Evolutionary conservation across 345 rosid genomes (phyloP).

Genomic region (Zanthoxylum bungeanum): DNA sequence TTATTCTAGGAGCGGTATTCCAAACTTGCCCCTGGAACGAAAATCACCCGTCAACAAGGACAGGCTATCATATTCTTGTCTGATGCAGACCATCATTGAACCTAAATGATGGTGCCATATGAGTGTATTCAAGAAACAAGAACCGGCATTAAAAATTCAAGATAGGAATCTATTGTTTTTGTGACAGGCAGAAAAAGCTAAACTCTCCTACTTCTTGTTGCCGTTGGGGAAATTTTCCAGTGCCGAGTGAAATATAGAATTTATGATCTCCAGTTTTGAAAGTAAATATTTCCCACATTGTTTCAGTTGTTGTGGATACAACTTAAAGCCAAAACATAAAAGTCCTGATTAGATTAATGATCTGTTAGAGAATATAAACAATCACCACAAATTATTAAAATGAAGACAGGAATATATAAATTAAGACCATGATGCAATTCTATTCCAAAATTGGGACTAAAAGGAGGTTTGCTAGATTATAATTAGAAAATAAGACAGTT

Average conservation of each 20-base stretch:
- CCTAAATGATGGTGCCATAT: slow-evolving; percentile 11
- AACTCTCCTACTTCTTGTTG: not conserved
- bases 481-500: not conserved
- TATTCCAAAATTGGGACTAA: slow-evolving; percentile 9
- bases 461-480: not conserved
- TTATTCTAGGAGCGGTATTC: no score
- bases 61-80: slow-evolving; percentile 28
- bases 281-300: not conserved
- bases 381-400: slow-evolving; percentile 1
- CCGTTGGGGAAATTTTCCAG: no score
- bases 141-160: slow-evolving; percentile 16
- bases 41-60: no score
- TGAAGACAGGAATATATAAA: not conserved
- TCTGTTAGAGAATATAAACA: not conserved
- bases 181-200: slow-evolving; percentile 25
- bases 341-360: not conserved
- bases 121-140: slow-evolving; percentile 2
- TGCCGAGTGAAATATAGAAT: not conserved
- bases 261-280: not conserved
- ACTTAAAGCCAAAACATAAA: not conserved
- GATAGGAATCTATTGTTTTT: slow-evolving; percentile 22
- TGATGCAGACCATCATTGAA: slow-evolving; percentile 14
- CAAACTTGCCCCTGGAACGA: no score
- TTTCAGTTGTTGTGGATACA: not conserved
- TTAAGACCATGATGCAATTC: not conserved